Base-by-base conservation (phyloP, 306 rosid genomes). In the Cajanus cajan region DNA sequence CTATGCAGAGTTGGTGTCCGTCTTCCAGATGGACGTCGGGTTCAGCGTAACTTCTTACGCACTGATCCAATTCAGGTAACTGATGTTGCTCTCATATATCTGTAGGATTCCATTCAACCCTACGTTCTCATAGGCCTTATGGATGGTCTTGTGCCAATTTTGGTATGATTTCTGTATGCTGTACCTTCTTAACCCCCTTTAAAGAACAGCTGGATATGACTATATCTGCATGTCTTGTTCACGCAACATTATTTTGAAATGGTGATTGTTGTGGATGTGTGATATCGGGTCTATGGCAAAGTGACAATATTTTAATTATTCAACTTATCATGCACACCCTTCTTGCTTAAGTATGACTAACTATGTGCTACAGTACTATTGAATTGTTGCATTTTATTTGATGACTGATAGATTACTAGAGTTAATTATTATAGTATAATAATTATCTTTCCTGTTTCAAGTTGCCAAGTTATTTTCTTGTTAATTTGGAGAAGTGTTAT, bases 21-120 rank as follows among this genome's bases (percentile, higher is more conserved):
- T 77, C 97, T 96, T 83, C 98, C 97, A 14, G 91, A 90, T 37
- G 99, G 99, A 43, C 92, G 91, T 18, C 88, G 99, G 64, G 92
- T 82, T 59, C 98, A 89, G 87, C 90, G 98, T 12, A 93, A 82
- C 82, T 93, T 96, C 80, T 80, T 91, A 9, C 94, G 89, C 18
- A 37, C 88, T 18, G 96, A 96, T 84, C 89, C 98, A 14, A 82
- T 96, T 78, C 98, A 93, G 94, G 99, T 93, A 73, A 72, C 9
- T 37, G 40, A 21, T 37, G 41, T 39, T 58, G 39, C 36, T 21
- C 51, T 76, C 67, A 55, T 52, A 40, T 36, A 34, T 47, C 15
- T 14, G 10, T 80, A 24, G 48, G 67, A 50, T 7, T 77, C 48
- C 44, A 47, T 71, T 51, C 44, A 48, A 28, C 44, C 3, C 4